These are phyloP conservation scores for Lactifluus volemus DNA, from an alignment of 768 basidiomycete genomes.

Conservation along the genomic window DNA sequence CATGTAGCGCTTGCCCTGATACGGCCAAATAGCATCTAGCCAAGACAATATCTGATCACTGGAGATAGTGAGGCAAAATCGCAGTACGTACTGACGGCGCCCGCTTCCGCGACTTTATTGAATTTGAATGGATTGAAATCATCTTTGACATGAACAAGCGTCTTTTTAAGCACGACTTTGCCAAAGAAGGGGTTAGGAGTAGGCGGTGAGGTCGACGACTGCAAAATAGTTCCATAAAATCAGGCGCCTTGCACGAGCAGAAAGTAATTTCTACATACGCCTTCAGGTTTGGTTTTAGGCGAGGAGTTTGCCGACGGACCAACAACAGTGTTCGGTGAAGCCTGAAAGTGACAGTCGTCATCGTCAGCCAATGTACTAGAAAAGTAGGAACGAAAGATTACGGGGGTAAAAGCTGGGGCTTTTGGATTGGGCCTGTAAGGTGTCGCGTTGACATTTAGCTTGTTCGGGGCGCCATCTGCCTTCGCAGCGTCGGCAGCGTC, in stretches of 20 bases:
- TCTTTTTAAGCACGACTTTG: constrained; percentile 65
- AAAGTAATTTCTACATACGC: background rate
- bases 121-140: constrained; percentile 97
- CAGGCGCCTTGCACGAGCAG: background rate
- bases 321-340: constrained; percentile 24
- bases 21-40: constrained; percentile 75
- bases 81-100: constrained; percentile 55
- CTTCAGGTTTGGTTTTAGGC: constrained; percentile 24
- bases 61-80: background rate
- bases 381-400: constrained; percentile 26
- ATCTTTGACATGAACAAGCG: constrained; percentile 80
- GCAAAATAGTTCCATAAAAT: background rate
- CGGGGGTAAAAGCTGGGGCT: constrained; percentile 68
- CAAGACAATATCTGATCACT: background rate
- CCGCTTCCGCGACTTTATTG: constrained; percentile 68
- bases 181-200: constrained; percentile 89
- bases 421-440: constrained; percentile 87
- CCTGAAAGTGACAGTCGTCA: constrained; percentile 21
- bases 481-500: constrained; percentile 25
- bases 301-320: constrained; percentile 19
- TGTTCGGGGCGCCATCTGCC: constrained; percentile 50
- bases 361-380: background rate
- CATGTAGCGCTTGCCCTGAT: constrained; percentile 79
- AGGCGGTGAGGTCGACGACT: constrained; percentile 27
- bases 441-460: constrained; percentile 82